A percentile compares a stretch with the other conserved stretches of the same genome.
Evolutionary conservation across 768 basidiomycete species (phyloP).

Genomic region (Tephrocybe sp.): DNA sequence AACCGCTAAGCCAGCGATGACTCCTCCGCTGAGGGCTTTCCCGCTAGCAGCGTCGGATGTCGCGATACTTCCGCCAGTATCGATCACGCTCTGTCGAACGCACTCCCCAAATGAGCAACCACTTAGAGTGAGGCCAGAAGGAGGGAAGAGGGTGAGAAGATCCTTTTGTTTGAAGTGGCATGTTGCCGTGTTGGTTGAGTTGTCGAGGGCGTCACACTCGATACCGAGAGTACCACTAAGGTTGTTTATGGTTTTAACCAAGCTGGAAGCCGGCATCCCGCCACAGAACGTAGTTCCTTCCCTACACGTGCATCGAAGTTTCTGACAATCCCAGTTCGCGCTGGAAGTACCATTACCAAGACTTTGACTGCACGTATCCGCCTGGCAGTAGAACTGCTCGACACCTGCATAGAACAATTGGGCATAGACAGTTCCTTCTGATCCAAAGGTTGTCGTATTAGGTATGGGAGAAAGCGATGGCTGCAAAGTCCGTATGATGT

Average conservation of each 20-base stretch:
- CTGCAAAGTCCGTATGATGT: conserved; percentile 76
- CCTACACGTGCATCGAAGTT: conserved; percentile 75
- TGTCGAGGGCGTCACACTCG: conserved; percentile 54
- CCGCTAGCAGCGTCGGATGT: conserved; percentile 27
- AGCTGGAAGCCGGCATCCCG: conserved; percentile 37
- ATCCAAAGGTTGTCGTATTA: conserved; percentile 59
- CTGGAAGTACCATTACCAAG: conserved; percentile 37
- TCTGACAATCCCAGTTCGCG: conserved; percentile 69
- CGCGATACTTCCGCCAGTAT: conserved; percentile 43
- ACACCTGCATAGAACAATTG: conserved; percentile 79
- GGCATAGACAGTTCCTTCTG: conserved; percentile 52
- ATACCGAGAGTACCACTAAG: conserved; percentile 69
- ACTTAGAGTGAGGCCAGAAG: conserved; percentile 65
- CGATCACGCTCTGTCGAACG: conserved; percentile 77
- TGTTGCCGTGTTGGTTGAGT: conserved; percentile 44
- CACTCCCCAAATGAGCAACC: conserved; percentile 90
- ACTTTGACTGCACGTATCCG: conserved; percentile 68
- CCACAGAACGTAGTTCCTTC: conserved; percentile 77
- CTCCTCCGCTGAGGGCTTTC: conserved; percentile 68
- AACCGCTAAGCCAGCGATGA: conserved; percentile 88
- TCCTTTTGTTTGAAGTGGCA: conserved; percentile 79
- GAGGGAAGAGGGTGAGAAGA: conserved; percentile 72
- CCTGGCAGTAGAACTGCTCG: conserved; percentile 87
- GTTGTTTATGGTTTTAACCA: conserved; percentile 63
- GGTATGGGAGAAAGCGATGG: conserved; percentile 68